Percentiles rank a stretch among this genome's conserved stretches.
phyloP scores from a whole-genome alignment of 345 rosid species.

The Ailanthus altissimus region DNA sequence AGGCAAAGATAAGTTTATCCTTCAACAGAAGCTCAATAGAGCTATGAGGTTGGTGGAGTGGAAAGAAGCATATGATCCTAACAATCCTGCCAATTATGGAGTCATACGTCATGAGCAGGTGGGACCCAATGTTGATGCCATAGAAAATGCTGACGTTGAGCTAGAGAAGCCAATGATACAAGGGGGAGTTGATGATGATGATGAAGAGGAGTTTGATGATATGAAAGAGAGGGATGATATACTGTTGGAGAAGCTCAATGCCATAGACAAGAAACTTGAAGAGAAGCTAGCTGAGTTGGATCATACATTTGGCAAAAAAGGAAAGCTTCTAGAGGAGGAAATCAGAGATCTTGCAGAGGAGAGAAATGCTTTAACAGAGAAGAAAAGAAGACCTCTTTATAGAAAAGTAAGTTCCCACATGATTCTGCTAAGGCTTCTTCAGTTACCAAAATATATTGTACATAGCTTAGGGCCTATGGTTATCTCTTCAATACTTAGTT shows the following conservation, averaged over 20 bases:
- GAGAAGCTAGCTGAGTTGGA: conserved; percentile 84
- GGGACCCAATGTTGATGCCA: conserved; percentile 35
- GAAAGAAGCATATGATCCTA: conserved; percentile 93
- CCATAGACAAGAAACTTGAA: conserved; percentile 80
- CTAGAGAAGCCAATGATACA: conserved; percentile 34
- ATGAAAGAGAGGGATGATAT: conserved; percentile 86
- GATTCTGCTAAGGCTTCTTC: conserved; percentile 8
- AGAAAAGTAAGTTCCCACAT: conserved; percentile 56
- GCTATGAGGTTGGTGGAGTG: conserved; percentile 84
- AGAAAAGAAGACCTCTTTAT: conserved; percentile 77
- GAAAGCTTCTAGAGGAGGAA: conserved; percentile 87
- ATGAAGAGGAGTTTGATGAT: conserved; percentile 91
- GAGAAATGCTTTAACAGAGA: conserved; percentile 86
- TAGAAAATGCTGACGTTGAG: conserved; percentile 41
- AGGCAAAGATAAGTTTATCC: conserved; percentile 86
- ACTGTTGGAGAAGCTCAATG: conserved; percentile 69
- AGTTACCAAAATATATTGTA: too few species aligned
- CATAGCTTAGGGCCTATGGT: neutral
- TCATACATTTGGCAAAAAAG: conserved; percentile 91
- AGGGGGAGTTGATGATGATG: conserved; percentile 41
- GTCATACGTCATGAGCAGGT: conserved; percentile 50
- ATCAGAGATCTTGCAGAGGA: conserved; percentile 91
- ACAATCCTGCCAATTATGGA: conserved; percentile 77
- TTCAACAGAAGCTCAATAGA: conserved; percentile 82
- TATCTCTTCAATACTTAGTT: neutral